A percentile compares a stretch with the other conserved stretches of the same genome.
These are phyloP conservation scores for Echinochloa phyllopogon DNA, from an alignment of 176 grass and related monocot genomes.

Conservation along the genomic window DNA sequence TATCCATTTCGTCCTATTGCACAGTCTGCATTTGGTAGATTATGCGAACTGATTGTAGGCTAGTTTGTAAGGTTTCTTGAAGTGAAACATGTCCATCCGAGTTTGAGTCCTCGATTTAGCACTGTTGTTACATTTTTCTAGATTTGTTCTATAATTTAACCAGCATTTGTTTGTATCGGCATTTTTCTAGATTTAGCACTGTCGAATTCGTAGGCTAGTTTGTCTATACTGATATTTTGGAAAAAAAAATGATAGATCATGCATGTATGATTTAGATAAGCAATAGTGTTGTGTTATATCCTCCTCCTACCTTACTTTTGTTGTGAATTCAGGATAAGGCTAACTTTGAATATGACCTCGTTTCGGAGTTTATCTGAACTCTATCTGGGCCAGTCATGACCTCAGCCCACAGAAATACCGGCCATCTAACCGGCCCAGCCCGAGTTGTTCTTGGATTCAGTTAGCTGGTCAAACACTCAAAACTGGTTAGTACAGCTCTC, in stretches of 20 bases:
- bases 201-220: too few relatives aligned
- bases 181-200: too few relatives aligned
- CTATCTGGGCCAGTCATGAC: not conserved
- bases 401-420: not conserved
- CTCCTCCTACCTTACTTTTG: too few relatives aligned
- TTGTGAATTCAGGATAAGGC: not conserved
- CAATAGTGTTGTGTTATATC: not conserved
- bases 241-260: too few relatives aligned
- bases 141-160: too few relatives aligned
- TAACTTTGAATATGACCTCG: not conserved
- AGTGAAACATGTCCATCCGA: too few relatives aligned
- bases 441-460: not conserved
- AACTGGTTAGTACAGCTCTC: not conserved
- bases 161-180: too few relatives aligned
- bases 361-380: not conserved
- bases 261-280: not conserved
- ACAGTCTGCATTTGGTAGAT: not conserved
- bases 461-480: not conserved
- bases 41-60: too few relatives aligned
- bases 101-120: too few relatives aligned
- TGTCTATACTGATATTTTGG: too few relatives aligned
- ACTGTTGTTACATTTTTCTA: too few relatives aligned
- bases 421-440: not conserved
- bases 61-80: too few relatives aligned
- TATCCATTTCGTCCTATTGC: not conserved